A percentile compares a stretch with the other conserved stretches of the same genome.
Conservation (phyloP, 2,329 filamentous ascomycete genomes). For the Colletotrichum cuscutae region DNA sequence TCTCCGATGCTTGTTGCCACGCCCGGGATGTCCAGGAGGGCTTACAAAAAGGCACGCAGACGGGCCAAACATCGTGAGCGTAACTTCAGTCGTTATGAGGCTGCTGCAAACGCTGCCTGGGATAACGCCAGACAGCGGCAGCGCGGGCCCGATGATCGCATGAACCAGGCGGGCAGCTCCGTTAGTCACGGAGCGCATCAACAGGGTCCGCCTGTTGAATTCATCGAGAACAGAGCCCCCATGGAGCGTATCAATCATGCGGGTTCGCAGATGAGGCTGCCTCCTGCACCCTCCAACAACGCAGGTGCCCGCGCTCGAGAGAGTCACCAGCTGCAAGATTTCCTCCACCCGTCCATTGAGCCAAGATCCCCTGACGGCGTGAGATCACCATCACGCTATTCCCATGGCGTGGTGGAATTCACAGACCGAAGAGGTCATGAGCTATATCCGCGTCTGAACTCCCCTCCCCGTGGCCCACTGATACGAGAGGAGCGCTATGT, state of each 20-base stretch:
- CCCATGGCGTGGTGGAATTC: slow-evolving; percentile 23
- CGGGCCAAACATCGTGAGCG: slow-evolving; percentile 23
- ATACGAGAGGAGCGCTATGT: neutral
- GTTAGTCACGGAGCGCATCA: slow-evolving; percentile 29
- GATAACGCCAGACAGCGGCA: slow-evolving; percentile 22
- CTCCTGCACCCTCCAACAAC: slow-evolving; percentile 36
- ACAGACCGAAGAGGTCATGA: slow-evolving; percentile 20
- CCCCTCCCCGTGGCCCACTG: slow-evolving; percentile 5
- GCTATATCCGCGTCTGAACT: slow-evolving; percentile 1
- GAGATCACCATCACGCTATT: slow-evolving; percentile 6
- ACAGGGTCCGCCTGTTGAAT: slow-evolving; percentile 3
- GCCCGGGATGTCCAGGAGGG: slow-evolving; percentile 15
- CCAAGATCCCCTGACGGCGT: slow-evolving; percentile 48
- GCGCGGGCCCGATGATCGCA: neutral
- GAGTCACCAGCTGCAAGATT: slow-evolving; percentile 49
- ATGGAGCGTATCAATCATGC: slow-evolving; percentile 35
- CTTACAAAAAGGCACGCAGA: slow-evolving; percentile 24
- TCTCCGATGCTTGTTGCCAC: slow-evolving; percentile 10
- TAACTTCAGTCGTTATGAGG: slow-evolving; percentile 34
- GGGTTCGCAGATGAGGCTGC: slow-evolving; percentile 12
- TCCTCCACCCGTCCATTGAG: slow-evolving; percentile 59
- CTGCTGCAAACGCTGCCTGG: slow-evolving; percentile 31
- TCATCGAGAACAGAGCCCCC: slow-evolving; percentile 9
- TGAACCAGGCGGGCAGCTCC: slow-evolving; percentile 15
- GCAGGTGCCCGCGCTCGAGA: slow-evolving; percentile 31